Conservation (phyloP, 352 stramenopile genomes). For the Globisporangium paroecandrum region DNA sequence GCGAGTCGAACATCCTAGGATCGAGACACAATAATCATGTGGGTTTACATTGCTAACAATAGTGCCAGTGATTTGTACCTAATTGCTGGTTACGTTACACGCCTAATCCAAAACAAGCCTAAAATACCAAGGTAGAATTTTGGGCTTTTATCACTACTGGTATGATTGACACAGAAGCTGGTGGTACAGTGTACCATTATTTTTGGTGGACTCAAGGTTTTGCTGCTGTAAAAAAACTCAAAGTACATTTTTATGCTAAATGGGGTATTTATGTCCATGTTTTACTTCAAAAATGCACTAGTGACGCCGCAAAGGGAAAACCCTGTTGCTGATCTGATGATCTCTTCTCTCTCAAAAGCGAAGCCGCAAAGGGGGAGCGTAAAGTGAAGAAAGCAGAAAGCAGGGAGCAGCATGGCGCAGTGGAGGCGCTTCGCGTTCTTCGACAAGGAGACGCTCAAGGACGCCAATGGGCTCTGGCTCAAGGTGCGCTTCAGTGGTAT, state of each 20-base stretch:
- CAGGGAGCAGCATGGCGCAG: conserved; percentile 60
- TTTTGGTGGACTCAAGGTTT: too few species aligned
- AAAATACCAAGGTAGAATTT: neutral
- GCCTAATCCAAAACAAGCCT: neutral
- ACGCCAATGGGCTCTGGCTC: conserved; percentile 78
- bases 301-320: neutral
- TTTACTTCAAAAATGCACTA: too few species aligned
- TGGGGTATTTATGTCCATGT: too few species aligned
- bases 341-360: conserved; percentile 9
- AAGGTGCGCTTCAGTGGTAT: conserved; percentile 38
- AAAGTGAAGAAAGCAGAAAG: conserved; percentile 4
- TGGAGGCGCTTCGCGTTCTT: conserved; percentile 90
- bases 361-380: conserved; percentile 2
- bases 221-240: too few species aligned
- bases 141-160: neutral
- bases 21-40: too few species aligned
- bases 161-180: neutral
- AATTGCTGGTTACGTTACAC: neutral
- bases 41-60: too few species aligned
- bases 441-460: conserved; percentile 85
- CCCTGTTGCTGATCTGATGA: neutral
- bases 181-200: too few species aligned
- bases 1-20: too few species aligned
- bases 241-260: too few species aligned
- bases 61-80: neutral